Evolutionary conservation across 805 yeast genomes (phyloP), one percentile per base, ranked within the genome.

Genomic region (Blastobotrys chiropterorum): DNA sequence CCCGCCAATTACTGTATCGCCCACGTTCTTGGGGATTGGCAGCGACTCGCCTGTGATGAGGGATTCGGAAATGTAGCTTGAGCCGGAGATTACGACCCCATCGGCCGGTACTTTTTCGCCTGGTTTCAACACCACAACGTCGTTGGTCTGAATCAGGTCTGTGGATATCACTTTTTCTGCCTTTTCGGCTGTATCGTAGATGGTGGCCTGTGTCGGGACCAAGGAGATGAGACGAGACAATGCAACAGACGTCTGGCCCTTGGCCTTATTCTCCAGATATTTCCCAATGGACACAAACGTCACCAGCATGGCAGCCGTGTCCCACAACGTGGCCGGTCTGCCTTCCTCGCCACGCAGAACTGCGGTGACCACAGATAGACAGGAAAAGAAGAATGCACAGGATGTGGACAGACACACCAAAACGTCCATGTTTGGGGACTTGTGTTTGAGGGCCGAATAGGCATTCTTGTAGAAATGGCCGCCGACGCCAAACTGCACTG

Each of bases 101-200:
- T 94, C 99, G 1, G 96, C 90, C 0, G 98, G 96, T 2, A 94
- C 78, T 59, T 82, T 87, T 49, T 83, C 83, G 8, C 99, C 99
- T 0, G 98, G 95, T 45, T 81, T 73, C 2, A 94, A 76, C 15
- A 87, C 76, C 0, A 88, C 84, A 30, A 86, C 74, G 67, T 94
- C 99, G 60, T 79, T 77, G 7, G 76, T 72, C 63, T 94, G 96
- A 44, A 94, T 68, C 54, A 86, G 75, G 58, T 89, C 96, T 21
- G 89, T 80, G 26, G 85, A 73, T n/a, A 94, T 78, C 8, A 62
- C 68, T 51, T 73, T 72, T 19, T 79, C 77, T 19, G 46, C 41
- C 15, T 53, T 48, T 2, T 48, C 55, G 4, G 59, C 56, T 22
- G 56, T 51, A 30, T 58, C 64, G 16, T 57, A 70, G 21, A 90